Conservation (phyloP, 2,329 filamentous ascomycete species). For the Fusarium subglutinans region DNA sequence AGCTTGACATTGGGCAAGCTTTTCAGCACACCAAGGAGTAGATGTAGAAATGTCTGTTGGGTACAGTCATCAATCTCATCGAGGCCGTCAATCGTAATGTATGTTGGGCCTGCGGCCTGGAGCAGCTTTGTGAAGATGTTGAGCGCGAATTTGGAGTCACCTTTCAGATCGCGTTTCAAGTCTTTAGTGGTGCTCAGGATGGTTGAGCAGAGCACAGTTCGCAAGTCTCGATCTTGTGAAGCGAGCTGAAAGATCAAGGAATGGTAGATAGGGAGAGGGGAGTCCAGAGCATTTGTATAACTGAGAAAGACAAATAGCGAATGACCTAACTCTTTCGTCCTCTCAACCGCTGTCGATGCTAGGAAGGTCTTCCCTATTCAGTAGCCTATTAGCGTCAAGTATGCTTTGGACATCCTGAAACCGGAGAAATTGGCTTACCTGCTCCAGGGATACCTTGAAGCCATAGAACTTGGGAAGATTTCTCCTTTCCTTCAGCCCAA, state of each 20-base stretch:
- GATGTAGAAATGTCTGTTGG: background rate
- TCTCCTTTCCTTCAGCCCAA: background rate
- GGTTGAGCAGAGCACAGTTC: background rate
- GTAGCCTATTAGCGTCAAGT: accelerated
- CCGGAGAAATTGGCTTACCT: background rate
- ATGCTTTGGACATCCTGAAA: background rate
- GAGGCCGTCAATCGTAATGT: background rate
- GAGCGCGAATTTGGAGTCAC: background rate
- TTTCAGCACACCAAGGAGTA: background rate
- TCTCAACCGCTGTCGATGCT: background rate
- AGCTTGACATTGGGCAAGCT: background rate
- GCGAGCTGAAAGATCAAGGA: background rate
- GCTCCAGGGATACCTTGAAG: background rate
- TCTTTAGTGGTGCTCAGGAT: background rate
- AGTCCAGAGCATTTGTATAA: background rate
- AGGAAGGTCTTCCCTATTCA: background rate
- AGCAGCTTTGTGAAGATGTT: background rate
- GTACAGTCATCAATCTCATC: background rate
- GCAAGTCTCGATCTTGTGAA: background rate
- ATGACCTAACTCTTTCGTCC: background rate
- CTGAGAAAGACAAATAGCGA: background rate
- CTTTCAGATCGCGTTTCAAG: background rate
- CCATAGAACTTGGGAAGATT: background rate
- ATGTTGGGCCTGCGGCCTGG: background rate
- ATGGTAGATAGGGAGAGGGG: background rate